Evolutionary conservation across 805 yeast genomes (phyloP), one percentile per base, ranked within the genome.

Genomic region (Saccharomycopsis oosterbeekiorum): DNA sequence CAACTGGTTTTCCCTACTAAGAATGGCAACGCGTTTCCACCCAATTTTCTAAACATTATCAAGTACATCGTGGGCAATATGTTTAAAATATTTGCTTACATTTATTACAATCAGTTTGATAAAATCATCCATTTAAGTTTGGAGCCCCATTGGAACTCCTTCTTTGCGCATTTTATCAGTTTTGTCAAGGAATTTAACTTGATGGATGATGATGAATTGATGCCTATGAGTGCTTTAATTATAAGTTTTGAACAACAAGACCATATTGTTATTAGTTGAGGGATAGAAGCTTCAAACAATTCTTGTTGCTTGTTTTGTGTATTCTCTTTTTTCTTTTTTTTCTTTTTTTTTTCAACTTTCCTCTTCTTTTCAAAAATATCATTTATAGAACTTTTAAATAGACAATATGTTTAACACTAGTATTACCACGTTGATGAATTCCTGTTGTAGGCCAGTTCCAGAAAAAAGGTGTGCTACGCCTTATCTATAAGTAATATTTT

Each of bases 91-190:
- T 92, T 93, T 75, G 99, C 99, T 3, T 97, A 92, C 70, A 84
- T 94, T 43, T 94, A 92, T 71, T 89, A 90, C 74, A 90, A 91
- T 71, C 99, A 94, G 72, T 94, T 91, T 73, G 99, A 93, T 66
- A 90, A 87, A 70, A 81, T 93, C 26, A 84, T 93, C n/a, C 97
- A 94, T 71, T 74, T 94, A 62, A 86, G 96, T 1, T 73, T 94
- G 63, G 99, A 94, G 71, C 97, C 98, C 0, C 98, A 94, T 71
- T 94, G 97, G 96, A 94, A 94, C 73, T 92, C 98, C 2, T 89
- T 92, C 68, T 94, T 96, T 74, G 94, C 97, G 15, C 99, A 94
- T 71, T 94, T 88, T 69, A 81, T 93, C 54, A 86, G 96, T 59
- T 89, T 94, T 69, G 82, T 88, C 14, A 86, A 86, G 66, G 96